Conservation (phyloP, 306 rosid species). For the Cicer cuneatum region DNA sequence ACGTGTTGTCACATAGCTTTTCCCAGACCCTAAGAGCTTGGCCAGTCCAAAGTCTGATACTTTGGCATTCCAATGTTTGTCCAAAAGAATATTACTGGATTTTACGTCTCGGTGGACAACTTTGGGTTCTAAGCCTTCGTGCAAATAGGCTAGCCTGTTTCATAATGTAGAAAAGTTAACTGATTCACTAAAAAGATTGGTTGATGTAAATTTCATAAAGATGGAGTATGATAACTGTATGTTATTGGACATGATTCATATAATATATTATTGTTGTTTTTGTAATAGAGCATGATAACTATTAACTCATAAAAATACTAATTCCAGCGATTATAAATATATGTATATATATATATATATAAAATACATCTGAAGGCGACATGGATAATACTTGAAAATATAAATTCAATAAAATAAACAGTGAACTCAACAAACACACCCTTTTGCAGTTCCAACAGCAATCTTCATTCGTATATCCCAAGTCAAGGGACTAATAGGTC, state of each 20-base stretch:
- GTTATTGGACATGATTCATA: not conserved
- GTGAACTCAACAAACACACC: conserved; percentile 56
- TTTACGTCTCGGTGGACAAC: conserved; percentile 96
- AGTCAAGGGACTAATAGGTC: conserved; percentile 89
- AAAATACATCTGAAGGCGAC: not conserved
- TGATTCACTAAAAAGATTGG: conserved; percentile 2
- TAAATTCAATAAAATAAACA: conserved; percentile 26
- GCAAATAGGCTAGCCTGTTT: conserved; percentile 89
- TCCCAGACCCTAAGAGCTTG: conserved; percentile 83
- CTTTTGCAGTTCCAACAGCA: conserved; percentile 93
- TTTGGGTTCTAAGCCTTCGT: conserved; percentile 97
- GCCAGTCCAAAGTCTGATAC: conserved; percentile 98
- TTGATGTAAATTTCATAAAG: not conserved
- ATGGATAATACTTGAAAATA: conserved; percentile 6
- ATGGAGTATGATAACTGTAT: not conserved
- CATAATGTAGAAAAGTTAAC: conserved; percentile 29
- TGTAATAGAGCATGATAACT: not conserved
- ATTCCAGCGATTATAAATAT: not conserved
- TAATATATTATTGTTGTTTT: not conserved
- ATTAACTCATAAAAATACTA: not conserved
- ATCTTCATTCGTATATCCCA: conserved; percentile 93
- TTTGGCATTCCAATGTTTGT: conserved; percentile 86
- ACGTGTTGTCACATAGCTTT: conserved; percentile 90
- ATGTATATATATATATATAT: not conserved
- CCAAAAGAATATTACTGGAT: conserved; percentile 95